Evolutionary conservation across 805 yeast genomes (phyloP), one percentile per base, ranked within the genome.

Genomic region (Hanseniaspora vineae): DNA sequence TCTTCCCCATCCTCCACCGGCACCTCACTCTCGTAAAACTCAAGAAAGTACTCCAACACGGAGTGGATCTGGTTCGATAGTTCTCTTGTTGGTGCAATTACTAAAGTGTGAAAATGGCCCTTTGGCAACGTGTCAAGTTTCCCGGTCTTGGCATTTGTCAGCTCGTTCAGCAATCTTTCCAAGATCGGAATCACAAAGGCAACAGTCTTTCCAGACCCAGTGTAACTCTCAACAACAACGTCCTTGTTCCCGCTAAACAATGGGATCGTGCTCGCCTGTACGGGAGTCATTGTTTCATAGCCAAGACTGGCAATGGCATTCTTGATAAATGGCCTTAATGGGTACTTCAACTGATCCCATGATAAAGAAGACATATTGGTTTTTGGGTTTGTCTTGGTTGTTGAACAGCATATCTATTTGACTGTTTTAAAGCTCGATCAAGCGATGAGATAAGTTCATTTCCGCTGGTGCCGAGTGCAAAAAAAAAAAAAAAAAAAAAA

Each of bases 201-300:
- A n/a, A 89, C 63, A 0, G 98, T 92, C 61, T 92, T 92, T n/a
- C 98, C 98, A 0, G 97, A 88, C 0, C 98, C 98, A 0, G 98
- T 92, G 1, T 87, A 96, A 0, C 97, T 95, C 61, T 92, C 97
- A 1, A 88, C 97, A 9, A 92, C 92, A 3, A 92, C 96, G 65
- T 92, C 98, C 13, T 48, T 48, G 59, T 88, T 84, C 17, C 79
- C 79, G 19, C 81, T 65, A 53, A 92, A 76, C 50, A 89, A 67
- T 0, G 98, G 98, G 45, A 92, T 84, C 0, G 94, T 81, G 0
- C 97, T 78, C 0, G 98, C 97, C 61, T 92, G 98, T 0, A 92
- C 98, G 0, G 98, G 96, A 0, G 98, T 92, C 96, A 90, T 87
- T 12, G 76, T 61, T 2, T 76, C 74, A 60, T 75, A 89, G 2